These are phyloP conservation scores for Hanseniaspora jakobsenii DNA, from an alignment of 805 yeast genomes.

Conservation along the genomic window DNA sequence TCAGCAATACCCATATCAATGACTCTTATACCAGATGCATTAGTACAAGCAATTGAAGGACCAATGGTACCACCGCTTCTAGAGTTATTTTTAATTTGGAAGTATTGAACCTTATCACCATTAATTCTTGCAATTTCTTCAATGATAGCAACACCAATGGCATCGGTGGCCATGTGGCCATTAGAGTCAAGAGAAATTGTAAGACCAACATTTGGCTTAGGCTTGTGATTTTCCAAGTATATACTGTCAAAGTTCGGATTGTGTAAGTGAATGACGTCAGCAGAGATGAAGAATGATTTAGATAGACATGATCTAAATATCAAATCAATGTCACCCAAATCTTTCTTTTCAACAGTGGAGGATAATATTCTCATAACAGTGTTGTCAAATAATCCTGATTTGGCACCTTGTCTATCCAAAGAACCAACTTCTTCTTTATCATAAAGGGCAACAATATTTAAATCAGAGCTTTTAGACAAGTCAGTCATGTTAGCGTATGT, in stretches of 20 bases:
- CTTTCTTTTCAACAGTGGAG: constrained; percentile 22
- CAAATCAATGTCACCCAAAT: constrained; percentile 22
- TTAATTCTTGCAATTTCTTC: constrained; percentile 58
- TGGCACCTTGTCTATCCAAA: constrained; percentile 67
- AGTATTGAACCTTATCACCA: constrained; percentile 59
- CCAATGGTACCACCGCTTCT: constrained; percentile 88
- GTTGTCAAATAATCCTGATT: constrained; percentile 60
- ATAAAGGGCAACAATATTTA: constrained; percentile 51
- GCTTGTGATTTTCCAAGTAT: constrained; percentile 67
- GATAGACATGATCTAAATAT: constrained; percentile 41
- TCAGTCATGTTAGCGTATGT: constrained; percentile 35
- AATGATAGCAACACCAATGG: constrained; percentile 55
- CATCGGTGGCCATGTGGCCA: constrained; percentile 75
- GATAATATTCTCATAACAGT: constrained; percentile 46
- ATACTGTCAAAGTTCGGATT: constrained; percentile 65
- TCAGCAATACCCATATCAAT: constrained; percentile 76
- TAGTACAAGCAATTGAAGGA: constrained; percentile 40
- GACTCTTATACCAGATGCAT: constrained; percentile 60
- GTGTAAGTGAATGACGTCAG: constrained; percentile 72
- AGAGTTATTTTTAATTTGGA: constrained; percentile 76
- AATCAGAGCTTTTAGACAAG: constrained; percentile 30
- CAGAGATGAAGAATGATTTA: constrained; percentile 66
- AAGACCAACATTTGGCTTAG: constrained; percentile 67
- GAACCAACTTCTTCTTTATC: constrained; percentile 83
- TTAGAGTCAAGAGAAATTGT: constrained; percentile 63